phyloP scores from a whole-genome alignment of 1,284 basidiomycete genomes.

The Volvariella surrecta region DNA sequence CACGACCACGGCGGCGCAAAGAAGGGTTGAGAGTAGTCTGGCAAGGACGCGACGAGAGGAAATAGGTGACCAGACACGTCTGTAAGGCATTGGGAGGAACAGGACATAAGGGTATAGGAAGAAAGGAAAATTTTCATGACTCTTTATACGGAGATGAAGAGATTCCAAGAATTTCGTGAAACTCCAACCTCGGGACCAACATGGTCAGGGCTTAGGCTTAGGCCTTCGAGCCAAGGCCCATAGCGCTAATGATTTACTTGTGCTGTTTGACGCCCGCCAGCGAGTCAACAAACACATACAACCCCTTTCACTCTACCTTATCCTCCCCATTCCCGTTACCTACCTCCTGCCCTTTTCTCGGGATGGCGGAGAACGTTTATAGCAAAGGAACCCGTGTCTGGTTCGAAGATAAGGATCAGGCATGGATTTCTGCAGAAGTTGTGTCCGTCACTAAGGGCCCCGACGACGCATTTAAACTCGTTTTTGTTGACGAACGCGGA shows the following conservation, averaged over 20 bases:
- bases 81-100: background rate
- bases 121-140: background rate
- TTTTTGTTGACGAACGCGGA: conserved; percentile 80
- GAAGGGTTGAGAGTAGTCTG: conserved; percentile 33
- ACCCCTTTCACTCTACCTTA: conserved; percentile 4
- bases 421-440: conserved; percentile 89
- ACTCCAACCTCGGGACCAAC: too few relatives aligned
- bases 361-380: conserved; percentile 82
- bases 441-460: conserved; percentile 48
- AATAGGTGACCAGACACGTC: background rate
- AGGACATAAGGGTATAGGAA: background rate
- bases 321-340: conserved; percentile 19
- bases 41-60: conserved; percentile 29
- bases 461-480: conserved; percentile 68
- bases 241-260: conserved; percentile 5
- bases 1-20: conserved; percentile 33
- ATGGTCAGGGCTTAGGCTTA: too few relatives aligned
- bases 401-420: conserved; percentile 90
- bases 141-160: background rate
- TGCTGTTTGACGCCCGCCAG: background rate
- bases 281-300: conserved; percentile 8
- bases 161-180: background rate
- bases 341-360: conserved; percentile 9
- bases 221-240: too few relatives aligned
- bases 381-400: conserved; percentile 79